Percentiles rank a stretch among this genome's conserved stretches.
Evolutionary conservation across 2,329 filamentous ascomycete species (phyloP).

Genomic region (Ceratocystis harringtonii): DNA sequence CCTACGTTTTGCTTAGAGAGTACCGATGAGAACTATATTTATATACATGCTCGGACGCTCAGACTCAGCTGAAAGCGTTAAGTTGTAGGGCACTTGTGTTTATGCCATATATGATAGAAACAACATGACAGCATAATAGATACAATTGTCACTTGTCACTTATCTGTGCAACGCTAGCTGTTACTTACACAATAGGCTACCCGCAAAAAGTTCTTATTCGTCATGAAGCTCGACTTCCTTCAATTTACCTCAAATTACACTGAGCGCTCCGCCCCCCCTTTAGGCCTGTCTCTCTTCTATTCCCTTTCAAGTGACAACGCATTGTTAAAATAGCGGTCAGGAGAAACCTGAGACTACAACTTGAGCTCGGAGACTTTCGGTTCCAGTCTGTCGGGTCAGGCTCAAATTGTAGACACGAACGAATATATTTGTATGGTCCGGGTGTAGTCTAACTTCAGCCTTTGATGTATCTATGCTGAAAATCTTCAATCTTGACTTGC

Average conservation of each 20-base stretch:
- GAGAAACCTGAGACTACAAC: background rate
- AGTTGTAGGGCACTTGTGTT: background rate
- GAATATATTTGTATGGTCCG: background rate
- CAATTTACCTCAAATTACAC: no score
- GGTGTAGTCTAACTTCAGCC: background rate
- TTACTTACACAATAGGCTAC: no score
- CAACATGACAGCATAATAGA: background rate
- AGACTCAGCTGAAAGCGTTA: conserved; percentile 3
- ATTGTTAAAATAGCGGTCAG: background rate
- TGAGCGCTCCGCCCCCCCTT: background rate
- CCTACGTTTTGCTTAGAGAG: background rate
- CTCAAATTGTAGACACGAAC: background rate
- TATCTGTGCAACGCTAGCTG: background rate
- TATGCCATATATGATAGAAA: background rate
- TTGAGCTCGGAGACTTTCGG: conserved; percentile 7
- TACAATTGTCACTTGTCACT: background rate
- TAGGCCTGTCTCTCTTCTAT: background rate
- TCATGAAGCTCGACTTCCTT: no score
- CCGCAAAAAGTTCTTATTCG: no score
- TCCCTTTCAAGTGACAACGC: background rate
- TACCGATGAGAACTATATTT: background rate
- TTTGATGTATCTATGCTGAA: background rate
- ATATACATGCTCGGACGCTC: background rate
- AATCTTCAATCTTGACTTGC: background rate
- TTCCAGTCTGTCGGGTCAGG: conserved; percentile 4